Conservation (phyloP, 176 grass and related monocot species). For the Aegilops speltoides region DNA sequence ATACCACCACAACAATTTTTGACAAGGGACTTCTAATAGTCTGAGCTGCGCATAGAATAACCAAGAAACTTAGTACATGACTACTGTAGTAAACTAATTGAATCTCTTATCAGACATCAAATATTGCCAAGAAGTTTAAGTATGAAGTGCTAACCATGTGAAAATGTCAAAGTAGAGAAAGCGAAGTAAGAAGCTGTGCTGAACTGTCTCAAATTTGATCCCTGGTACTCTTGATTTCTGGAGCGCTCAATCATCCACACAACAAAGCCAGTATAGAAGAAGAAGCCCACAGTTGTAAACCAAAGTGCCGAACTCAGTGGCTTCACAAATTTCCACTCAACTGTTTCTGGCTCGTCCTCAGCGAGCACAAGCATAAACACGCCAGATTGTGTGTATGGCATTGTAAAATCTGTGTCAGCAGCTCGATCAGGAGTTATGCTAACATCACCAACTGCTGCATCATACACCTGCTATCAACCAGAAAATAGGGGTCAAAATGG, state of each 20-base stretch:
- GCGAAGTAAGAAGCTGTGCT: constrained; percentile 57
- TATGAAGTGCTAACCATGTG: constrained; percentile 25
- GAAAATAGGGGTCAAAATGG: background rate
- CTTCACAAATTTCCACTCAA: constrained; percentile 56
- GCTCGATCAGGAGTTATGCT: constrained; percentile 46
- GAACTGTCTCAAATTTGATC: constrained; percentile 39
- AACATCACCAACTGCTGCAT: constrained; percentile 52
- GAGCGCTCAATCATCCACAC: constrained; percentile 61
- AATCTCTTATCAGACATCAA: background rate
- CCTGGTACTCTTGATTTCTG: constrained; percentile 46
- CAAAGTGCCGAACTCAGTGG: constrained; percentile 50
- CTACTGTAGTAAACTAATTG: background rate
- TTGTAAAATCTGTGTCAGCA: constrained; percentile 41
- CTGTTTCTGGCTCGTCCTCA: constrained; percentile 22
- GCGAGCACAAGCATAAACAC: constrained; percentile 45
- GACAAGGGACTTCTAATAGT: constrained; percentile 28
- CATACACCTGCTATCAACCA: background rate
- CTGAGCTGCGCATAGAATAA: constrained; percentile 5
- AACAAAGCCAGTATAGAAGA: constrained; percentile 58
- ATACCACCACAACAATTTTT: constrained; percentile 54
- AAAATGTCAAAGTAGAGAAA: constrained; percentile 58
- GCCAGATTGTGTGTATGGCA: constrained; percentile 58
- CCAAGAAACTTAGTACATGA: background rate
- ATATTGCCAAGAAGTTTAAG: background rate
- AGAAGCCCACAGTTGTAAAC: constrained; percentile 44